A percentile compares a stretch with the other conserved stretches of the same genome.
Conservation (phyloP, 164 flowering plant species). For the Sedum album region DNA sequence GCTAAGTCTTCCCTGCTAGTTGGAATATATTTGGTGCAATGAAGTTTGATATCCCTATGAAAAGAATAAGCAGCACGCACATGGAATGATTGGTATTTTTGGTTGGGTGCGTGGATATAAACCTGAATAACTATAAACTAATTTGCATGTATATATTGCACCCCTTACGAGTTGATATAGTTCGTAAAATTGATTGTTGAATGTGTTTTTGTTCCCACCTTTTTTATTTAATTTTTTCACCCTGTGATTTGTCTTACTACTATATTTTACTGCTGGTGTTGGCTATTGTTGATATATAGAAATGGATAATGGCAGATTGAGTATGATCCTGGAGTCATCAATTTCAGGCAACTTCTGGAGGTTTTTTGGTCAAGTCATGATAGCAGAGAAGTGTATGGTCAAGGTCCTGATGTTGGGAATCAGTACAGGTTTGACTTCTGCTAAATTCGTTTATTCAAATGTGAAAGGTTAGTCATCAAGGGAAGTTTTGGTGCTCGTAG, state of each 20-base stretch:
- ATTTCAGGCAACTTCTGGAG: conserved; percentile 73
- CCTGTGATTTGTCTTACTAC: not conserved
- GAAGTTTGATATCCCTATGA: not conserved
- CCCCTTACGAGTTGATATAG: no score
- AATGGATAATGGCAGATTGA: conserved; percentile 50
- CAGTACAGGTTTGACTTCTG: conserved; percentile 63
- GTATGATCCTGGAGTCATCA: conserved; percentile 66
- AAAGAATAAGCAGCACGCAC: no score
- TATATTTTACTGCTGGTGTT: not conserved
- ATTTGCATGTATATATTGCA: no score
- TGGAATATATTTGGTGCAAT: not conserved
- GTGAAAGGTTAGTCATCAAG: not conserved
- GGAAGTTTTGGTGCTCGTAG: conserved; percentile 20
- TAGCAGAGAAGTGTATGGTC: conserved; percentile 92
- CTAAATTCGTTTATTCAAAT: not conserved
- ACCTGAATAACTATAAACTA: no score
- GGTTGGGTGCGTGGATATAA: no score
- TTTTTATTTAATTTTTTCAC: not conserved
- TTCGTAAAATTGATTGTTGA: no score
- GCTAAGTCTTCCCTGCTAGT: no score
- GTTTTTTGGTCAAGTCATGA: conserved; percentile 96
- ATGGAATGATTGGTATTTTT: no score
- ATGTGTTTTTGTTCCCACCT: not conserved
- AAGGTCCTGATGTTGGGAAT: conserved; percentile 96
- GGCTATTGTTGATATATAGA: conserved; percentile 11